phyloP scores from a whole-genome alignment of 139 green algal genomes.

The Chlorella sp. region DNA sequence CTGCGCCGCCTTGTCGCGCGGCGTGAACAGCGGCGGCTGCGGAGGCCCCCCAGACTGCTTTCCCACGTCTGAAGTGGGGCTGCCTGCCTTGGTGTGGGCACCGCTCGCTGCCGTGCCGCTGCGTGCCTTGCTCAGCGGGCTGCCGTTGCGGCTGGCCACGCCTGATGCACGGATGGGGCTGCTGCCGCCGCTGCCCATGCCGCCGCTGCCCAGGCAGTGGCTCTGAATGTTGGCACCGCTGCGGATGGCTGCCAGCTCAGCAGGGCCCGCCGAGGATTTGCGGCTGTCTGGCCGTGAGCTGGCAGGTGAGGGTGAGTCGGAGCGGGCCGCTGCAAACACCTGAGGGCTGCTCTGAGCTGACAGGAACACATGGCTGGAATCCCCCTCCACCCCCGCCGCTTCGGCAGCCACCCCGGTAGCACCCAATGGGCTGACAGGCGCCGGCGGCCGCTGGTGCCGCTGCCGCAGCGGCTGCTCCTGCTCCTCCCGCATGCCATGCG shows the following conservation, averaged over 20 bases:
- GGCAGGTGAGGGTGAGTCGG: background rate
- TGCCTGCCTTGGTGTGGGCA: background rate
- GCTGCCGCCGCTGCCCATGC: background rate
- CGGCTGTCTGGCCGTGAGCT: background rate
- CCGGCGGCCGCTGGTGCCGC: background rate
- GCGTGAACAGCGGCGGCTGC: background rate
- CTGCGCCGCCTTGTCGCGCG: background rate
- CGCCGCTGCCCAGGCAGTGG: background rate
- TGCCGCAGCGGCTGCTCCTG: background rate
- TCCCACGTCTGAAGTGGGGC: background rate
- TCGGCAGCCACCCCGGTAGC: background rate
- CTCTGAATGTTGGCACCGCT: background rate
- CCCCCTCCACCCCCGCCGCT: background rate
- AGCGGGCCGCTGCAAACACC: background rate
- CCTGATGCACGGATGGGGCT: conserved; percentile 1
- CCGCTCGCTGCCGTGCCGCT: background rate
- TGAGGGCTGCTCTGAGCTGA: background rate
- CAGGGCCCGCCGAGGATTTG: background rate
- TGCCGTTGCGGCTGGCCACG: background rate
- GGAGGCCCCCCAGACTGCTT: background rate
- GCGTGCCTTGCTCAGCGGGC: conserved; percentile 8
- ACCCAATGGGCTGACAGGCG: background rate
- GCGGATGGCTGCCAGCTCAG: background rate
- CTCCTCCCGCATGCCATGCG: background rate
- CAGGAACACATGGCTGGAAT: background rate